Percentiles rank a stretch among this genome's conserved stretches.
phyloP scores from a whole-genome alignment of 1,284 basidiomycete genomes.

The Ustilago nuda region DNA sequence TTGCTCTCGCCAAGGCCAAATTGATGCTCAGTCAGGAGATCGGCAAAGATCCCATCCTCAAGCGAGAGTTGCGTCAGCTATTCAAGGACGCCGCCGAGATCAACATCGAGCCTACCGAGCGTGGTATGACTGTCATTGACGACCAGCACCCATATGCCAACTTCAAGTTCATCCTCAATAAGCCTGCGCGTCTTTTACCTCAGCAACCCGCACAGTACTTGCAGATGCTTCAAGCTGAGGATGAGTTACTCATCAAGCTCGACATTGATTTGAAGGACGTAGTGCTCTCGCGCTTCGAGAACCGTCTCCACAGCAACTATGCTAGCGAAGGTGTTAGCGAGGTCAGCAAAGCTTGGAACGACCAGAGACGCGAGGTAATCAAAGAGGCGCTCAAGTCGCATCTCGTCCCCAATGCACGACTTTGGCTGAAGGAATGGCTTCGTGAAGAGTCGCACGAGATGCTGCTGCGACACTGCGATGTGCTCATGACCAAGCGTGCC shows the following conservation, averaged over 20 bases:
- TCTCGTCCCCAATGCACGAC: conserved; percentile 82
- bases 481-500: conserved; percentile 67
- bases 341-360: conserved; percentile 91
- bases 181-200: conserved; percentile 79
- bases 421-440: conserved; percentile 90
- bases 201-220: conserved; percentile 78
- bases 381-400: conserved; percentile 82
- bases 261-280: conserved; percentile 75
- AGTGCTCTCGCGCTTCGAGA: conserved; percentile 54
- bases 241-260: conserved; percentile 85
- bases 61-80: conserved; percentile 80
- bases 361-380: conserved; percentile 82
- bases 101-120: conserved; percentile 87
- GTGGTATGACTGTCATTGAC: conserved; percentile 89
- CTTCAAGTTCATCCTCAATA: conserved; percentile 93
- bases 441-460: conserved; percentile 88
- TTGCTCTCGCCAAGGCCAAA: conserved; percentile 73
- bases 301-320: conserved; percentile 80
- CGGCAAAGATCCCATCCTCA: conserved; percentile 89
- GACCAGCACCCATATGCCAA: conserved; percentile 89
- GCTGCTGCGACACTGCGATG: conserved; percentile 59
- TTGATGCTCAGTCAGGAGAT: conserved; percentile 90
- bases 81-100: conserved; percentile 85
- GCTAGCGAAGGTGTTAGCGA: conserved; percentile 87
- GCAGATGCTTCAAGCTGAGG: conserved; percentile 90